These are phyloP conservation scores for Tolypocladium capitatum DNA, from an alignment of 2,329 filamentous ascomycete genomes.

Conservation along the genomic window DNA sequence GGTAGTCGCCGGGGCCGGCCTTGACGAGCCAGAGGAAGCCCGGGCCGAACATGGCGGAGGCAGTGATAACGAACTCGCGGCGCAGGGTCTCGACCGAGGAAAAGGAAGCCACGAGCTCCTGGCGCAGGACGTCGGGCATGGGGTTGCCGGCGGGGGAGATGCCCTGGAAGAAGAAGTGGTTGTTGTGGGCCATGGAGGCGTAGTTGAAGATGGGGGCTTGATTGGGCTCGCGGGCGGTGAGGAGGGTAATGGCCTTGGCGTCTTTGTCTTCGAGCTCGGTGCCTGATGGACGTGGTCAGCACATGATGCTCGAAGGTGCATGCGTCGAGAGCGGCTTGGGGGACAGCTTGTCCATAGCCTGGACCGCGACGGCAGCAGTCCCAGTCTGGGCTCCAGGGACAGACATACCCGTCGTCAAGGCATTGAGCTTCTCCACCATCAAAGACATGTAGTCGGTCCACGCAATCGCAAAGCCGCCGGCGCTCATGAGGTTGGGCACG, in stretches of 20 bases:
- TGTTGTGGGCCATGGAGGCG: constrained; percentile 94
- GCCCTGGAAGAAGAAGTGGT: constrained; percentile 63
- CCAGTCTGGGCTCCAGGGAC: not conserved
- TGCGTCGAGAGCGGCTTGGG: not conserved
- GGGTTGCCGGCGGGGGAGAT: constrained; percentile 27
- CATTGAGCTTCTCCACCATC: constrained; percentile 65
- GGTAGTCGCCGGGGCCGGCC: constrained; percentile 33
- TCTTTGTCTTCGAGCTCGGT: constrained; percentile 48
- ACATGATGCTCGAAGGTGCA: not conserved
- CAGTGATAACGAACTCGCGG: constrained; percentile 66
- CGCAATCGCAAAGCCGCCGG: constrained; percentile 57
- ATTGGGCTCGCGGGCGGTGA: constrained; percentile 65
- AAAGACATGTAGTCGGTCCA: constrained; percentile 73
- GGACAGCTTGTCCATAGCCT: not conserved
- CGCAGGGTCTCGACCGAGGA: constrained; percentile 72
- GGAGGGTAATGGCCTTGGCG: constrained; percentile 55
- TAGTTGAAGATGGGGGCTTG: constrained; percentile 82
- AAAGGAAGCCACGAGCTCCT: constrained; percentile 56
- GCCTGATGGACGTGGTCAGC: constrained; percentile 28
- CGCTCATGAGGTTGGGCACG: constrained; percentile 58
- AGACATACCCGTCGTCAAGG: constrained; percentile 53
- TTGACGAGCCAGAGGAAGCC: constrained; percentile 94
- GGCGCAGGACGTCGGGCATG: constrained; percentile 43
- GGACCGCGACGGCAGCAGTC: not conserved
- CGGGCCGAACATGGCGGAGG: constrained; percentile 85